A percentile compares a stretch with the other conserved stretches of the same genome.
phyloP scores from a whole-genome alignment of 169 alveolate genomes.

The Hepatocystis sp. region DNA sequence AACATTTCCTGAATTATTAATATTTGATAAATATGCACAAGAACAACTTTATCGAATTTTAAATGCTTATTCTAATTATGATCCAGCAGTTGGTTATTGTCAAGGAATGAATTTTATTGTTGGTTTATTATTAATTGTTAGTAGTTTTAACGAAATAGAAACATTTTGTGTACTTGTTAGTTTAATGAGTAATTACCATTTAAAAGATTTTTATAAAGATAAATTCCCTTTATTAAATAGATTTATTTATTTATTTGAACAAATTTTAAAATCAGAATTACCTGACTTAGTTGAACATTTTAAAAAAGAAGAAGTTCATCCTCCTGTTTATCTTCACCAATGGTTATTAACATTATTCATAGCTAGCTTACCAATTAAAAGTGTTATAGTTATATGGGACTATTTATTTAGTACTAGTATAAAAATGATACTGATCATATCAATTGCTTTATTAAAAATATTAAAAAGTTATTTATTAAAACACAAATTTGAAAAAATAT shows the following conservation, averaged over 20 bases:
- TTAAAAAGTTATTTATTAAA: constrained; percentile 64
- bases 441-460: constrained; percentile 48
- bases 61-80: constrained; percentile 85
- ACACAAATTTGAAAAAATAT: constrained; percentile 68
- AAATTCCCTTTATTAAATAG: constrained; percentile 79
- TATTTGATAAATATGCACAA: constrained; percentile 81
- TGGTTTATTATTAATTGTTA: constrained; percentile 82
- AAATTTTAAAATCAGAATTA: constrained; percentile 63
- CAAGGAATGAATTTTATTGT: constrained; percentile 93
- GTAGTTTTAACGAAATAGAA: constrained; percentile 79
- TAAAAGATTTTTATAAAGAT: constrained; percentile 79
- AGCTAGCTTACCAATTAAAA: constrained; percentile 80
- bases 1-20: constrained; percentile 80
- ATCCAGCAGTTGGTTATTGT: constrained; percentile 87
- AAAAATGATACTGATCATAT: constrained; percentile 50
- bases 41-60: constrained; percentile 86
- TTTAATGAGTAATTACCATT: constrained; percentile 77
- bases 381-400: constrained; percentile 82
- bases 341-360: constrained; percentile 80
- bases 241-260: constrained; percentile 77
- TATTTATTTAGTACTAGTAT: constrained; percentile 71
- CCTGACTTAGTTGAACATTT: constrained; percentile 80
- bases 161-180: constrained; percentile 83
- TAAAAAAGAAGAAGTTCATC: constrained; percentile 78
- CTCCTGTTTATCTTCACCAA: constrained; percentile 81